Percentiles rank a stretch among this genome's conserved stretches.
These are phyloP conservation scores for Blepharisma japonicum DNA, from an alignment of 73 alveolate species.

Conservation along the genomic window DNA sequence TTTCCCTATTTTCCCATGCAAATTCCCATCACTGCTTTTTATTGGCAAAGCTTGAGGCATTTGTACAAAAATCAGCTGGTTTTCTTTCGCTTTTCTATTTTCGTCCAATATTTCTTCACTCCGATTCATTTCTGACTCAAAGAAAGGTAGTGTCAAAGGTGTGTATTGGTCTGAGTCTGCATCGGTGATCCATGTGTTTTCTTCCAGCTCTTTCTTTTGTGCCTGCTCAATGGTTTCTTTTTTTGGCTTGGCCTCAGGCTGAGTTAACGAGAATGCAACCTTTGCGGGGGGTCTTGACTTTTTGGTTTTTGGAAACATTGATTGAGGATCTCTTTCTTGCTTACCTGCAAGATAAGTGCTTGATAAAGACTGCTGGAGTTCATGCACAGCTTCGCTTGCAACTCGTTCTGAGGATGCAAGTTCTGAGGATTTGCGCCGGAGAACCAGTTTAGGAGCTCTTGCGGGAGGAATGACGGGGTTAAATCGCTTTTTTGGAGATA, in stretches of 20 bases:
- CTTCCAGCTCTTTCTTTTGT: slow-evolving; percentile 4
- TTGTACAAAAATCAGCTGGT: neutral
- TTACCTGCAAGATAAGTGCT: neutral
- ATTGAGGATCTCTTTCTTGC: neutral
- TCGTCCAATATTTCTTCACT: neutral
- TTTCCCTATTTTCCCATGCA: slow-evolving; percentile 11
- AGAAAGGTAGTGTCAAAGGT: slow-evolving; percentile 19
- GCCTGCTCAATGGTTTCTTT: neutral
- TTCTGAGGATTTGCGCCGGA: slow-evolving; percentile 5
- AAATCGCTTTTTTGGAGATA: slow-evolving; percentile 19
- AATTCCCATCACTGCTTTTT: neutral
- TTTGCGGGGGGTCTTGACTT: slow-evolving; percentile 13
- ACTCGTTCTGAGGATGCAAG: slow-evolving; percentile 6
- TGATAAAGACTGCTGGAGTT: slow-evolving; percentile 14
- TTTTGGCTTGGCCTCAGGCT: neutral
- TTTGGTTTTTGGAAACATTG: neutral
- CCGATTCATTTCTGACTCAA: neutral
- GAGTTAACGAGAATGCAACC: neutral
- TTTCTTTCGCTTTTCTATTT: neutral
- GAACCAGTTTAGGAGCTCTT: slow-evolving; percentile 2
- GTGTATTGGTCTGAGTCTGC: slow-evolving; percentile 8
- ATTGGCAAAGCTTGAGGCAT: slow-evolving; percentile 1
- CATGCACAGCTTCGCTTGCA: neutral
- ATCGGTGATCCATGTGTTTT: neutral
- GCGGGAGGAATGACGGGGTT: neutral